Base-by-base conservation (phyloP, 163 green algal species). In the Volvox carteri region DNA sequence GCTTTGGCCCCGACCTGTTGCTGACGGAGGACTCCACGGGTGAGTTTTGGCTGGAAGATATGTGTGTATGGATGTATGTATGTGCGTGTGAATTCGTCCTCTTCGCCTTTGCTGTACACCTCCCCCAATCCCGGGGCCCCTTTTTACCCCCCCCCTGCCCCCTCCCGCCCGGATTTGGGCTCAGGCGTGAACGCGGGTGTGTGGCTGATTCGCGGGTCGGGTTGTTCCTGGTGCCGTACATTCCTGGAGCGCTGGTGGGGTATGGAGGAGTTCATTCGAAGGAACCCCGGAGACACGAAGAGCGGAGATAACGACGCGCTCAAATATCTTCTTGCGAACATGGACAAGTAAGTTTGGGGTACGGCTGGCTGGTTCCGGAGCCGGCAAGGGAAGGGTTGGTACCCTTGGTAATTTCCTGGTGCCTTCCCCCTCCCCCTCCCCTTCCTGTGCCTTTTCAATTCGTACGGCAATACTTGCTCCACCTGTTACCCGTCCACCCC, bases 261-360 rank as follows among this genome's bases (percentile, higher is more conserved):
- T 21, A 84, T 92, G 87, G 48, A 72, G 2, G 12, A 19, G 9
- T 94, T 90, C 35, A 76, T 94, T 28, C 84, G 92, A 25, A 62
- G 48, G 23, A 35, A n/a, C 1, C 50, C 70, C 5, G 67, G 56
- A 0, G 90, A 94, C 77, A 93, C 86, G 16, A 93, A 91, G 76
- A 89, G 65, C 62, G 92, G 92, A 0, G 92, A 94, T 78, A 94
- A 94, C 80, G 90, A 94, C 56, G 92, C 92, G 48, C 77, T 94
- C 30, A 93, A 94, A 79, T 4, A 70, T 30, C 23, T 94, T 14
- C 9, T 92, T 12, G 54, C 78, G 21, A 11, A 33, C 68, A 94
- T 90, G 86, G 67, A 65, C 41, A 54, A 42, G 79, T 77, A 60
- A 39, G 56, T 18, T 21, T 16, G 33, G 50, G 76, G 54, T 48